These are phyloP conservation scores for Penicillium sp. DNA, from an alignment of 2,329 filamentous ascomycete genomes.

Conservation along the genomic window DNA sequence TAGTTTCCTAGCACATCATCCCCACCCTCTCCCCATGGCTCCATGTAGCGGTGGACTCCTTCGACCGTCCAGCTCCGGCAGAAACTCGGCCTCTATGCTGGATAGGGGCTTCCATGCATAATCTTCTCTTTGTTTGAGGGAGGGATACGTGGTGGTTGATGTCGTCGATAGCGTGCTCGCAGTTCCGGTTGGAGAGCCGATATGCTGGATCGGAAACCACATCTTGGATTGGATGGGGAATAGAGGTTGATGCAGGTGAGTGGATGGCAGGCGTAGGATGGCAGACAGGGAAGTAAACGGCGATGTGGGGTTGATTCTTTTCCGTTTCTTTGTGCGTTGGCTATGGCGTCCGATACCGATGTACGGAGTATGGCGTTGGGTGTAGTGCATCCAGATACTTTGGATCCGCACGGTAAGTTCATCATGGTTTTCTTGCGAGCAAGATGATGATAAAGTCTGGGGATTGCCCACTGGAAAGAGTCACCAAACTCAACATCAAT, in stretches of 20 bases:
- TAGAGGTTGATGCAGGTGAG: background rate
- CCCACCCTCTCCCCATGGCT: background rate
- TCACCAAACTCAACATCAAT: background rate
- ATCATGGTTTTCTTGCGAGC: background rate
- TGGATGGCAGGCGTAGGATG: background rate
- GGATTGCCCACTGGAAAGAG: background rate
- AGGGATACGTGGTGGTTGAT: background rate
- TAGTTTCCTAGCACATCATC: background rate
- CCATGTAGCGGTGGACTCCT: background rate
- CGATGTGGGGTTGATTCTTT: background rate
- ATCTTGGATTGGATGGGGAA: background rate
- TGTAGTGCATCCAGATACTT: background rate
- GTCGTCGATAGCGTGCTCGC: background rate
- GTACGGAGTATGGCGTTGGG: background rate
- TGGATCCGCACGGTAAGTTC: background rate
- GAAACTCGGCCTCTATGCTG: background rate
- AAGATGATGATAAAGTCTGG: background rate
- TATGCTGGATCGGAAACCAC: background rate
- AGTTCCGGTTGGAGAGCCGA: background rate
- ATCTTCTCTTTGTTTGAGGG: constrained; percentile 1
- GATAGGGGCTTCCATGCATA: background rate
- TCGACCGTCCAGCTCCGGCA: background rate
- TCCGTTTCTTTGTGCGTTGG: constrained; percentile 9
- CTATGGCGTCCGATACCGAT: background rate
- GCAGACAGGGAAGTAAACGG: background rate